phyloP scores from a whole-genome alignment of 345 rosid genomes.

The Populus pruinosa region DNA sequence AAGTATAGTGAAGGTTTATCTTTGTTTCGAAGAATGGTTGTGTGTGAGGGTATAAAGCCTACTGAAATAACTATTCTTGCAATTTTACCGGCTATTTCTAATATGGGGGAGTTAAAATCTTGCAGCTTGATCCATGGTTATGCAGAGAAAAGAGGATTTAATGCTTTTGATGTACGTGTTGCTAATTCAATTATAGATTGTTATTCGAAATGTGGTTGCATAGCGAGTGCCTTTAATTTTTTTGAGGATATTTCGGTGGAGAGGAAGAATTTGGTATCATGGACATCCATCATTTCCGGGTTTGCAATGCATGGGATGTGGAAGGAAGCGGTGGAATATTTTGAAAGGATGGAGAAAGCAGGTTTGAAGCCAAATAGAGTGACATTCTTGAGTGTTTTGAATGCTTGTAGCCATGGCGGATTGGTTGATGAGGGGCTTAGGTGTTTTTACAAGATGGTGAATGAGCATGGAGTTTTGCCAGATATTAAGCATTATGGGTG shows the following conservation, averaged over 20 bases:
- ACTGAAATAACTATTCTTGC: conserved; percentile 64
- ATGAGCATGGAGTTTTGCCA: conserved; percentile 43
- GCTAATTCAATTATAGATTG: conserved; percentile 60
- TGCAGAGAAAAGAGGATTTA: conserved; percentile 56
- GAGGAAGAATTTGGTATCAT: conserved; percentile 60
- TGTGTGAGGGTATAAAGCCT: conserved; percentile 43
- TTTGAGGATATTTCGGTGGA: conserved; percentile 44
- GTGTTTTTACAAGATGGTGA: conserved; percentile 59
- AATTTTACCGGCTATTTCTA: conserved; percentile 60
- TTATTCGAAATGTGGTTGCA: conserved; percentile 78
- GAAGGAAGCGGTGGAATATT: conserved; percentile 54
- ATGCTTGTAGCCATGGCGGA: conserved; percentile 89
- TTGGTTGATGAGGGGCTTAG: conserved; percentile 62
- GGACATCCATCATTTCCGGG: conserved; percentile 82
- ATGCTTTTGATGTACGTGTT: conserved; percentile 53
- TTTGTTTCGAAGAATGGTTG: conserved; percentile 66
- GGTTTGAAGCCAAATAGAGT: conserved; percentile 64
- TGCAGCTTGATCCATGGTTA: conserved; percentile 61
- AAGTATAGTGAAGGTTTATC: conserved; percentile 48
- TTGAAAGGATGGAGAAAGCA: conserved; percentile 53
- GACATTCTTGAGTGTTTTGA: conserved; percentile 69
- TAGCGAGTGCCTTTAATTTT: conserved; percentile 46
- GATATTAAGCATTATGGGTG: conserved; percentile 76
- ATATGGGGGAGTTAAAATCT: conserved; percentile 39
- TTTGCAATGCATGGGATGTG: conserved; percentile 86